Conservation (phyloP, 2,329 filamentous ascomycete species). For the Sordariomycetes sp. region DNA sequence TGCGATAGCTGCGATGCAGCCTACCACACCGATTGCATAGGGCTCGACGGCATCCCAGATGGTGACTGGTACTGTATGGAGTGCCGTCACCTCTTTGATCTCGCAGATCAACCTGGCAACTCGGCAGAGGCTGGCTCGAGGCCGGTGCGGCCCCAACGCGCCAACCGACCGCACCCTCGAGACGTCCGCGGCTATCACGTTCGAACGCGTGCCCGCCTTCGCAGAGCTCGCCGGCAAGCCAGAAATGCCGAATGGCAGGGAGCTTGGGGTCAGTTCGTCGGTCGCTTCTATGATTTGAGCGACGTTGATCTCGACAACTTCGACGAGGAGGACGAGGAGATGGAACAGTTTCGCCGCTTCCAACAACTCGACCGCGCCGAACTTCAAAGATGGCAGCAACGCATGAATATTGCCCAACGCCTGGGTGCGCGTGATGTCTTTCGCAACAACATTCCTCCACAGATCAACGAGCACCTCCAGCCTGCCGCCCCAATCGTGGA, state of each 20-base stretch:
- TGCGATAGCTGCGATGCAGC: conserved; percentile 87
- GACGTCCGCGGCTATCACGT: conserved; percentile 24
- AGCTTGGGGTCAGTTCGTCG: conserved; percentile 63
- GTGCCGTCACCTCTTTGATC: conserved; percentile 49
- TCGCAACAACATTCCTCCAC: conserved; percentile 46
- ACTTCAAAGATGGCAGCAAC: conserved; percentile 70
- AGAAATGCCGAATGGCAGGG: conserved; percentile 83
- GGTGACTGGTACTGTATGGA: conserved; percentile 88
- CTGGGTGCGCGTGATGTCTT: conserved; percentile 70
- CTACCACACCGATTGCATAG: conserved; percentile 89
- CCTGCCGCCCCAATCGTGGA: conserved; percentile 42
- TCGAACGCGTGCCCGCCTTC: conserved; percentile 49
- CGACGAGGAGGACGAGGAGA: conserved; percentile 61
- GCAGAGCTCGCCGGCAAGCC: conserved; percentile 47
- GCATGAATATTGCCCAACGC: conserved; percentile 71
- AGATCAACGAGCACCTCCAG: conserved; percentile 54
- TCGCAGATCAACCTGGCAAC: conserved; percentile 18
- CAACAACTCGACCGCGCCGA: conserved; percentile 48
- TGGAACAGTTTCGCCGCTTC: conserved; percentile 43
- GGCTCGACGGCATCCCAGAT: conserved; percentile 64
- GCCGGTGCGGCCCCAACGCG: conserved; percentile 11
- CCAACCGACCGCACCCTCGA: conserved; percentile 20
- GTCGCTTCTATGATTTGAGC: conserved; percentile 50
- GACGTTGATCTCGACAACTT: conserved; percentile 30
- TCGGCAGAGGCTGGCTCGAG: neutral